phyloP scores from a whole-genome alignment of 495 filamentous ascomycete genomes.

The Amorphotheca resinae region DNA sequence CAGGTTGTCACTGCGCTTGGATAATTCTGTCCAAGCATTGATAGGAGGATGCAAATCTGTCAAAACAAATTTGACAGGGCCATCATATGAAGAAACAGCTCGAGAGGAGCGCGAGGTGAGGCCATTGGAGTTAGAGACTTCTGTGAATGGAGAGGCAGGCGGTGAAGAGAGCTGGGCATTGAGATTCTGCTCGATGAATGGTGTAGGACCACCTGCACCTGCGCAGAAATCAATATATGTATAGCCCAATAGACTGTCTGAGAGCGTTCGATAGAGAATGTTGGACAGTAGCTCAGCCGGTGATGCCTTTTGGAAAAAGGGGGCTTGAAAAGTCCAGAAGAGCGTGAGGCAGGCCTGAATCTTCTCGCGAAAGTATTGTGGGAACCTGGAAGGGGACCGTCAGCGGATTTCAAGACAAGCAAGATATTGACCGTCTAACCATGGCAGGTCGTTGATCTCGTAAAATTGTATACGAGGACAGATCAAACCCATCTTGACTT shows the following conservation, averaged over 20 bases:
- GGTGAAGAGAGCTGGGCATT: conserved; percentile 29
- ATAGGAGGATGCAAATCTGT: conserved; percentile 59
- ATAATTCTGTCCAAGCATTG: conserved; percentile 43
- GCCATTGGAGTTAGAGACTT: conserved; percentile 4
- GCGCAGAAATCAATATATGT: conserved; percentile 64
- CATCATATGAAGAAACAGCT: conserved; percentile 12
- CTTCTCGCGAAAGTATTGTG: conserved; percentile 34
- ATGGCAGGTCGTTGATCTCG: conserved; percentile 41
- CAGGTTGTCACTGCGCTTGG: conserved; percentile 36
- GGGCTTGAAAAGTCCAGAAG: conserved; percentile 33
- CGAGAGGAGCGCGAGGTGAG: conserved; percentile 12
- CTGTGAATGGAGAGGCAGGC: neutral
- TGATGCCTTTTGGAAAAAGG: conserved; percentile 32
- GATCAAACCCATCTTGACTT: conserved; percentile 31
- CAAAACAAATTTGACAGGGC: conserved; percentile 47
- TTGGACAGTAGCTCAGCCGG: conserved; percentile 34
- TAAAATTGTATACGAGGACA: conserved; percentile 42
- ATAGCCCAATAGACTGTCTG: conserved; percentile 28
- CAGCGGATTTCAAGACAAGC: too few relatives aligned
- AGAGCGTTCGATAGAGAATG: conserved; percentile 33
- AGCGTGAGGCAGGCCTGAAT: conserved; percentile 39
- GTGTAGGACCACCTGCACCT: conserved; percentile 57
- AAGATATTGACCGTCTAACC: conserved; percentile 28
- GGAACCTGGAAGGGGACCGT: conserved; percentile 31
- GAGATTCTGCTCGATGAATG: conserved; percentile 44